A percentile compares a stretch with the other conserved stretches of the same genome.
Evolutionary conservation across 2,329 filamentous ascomycete genomes (phyloP).

Genomic region (Didymella sp.): DNA sequence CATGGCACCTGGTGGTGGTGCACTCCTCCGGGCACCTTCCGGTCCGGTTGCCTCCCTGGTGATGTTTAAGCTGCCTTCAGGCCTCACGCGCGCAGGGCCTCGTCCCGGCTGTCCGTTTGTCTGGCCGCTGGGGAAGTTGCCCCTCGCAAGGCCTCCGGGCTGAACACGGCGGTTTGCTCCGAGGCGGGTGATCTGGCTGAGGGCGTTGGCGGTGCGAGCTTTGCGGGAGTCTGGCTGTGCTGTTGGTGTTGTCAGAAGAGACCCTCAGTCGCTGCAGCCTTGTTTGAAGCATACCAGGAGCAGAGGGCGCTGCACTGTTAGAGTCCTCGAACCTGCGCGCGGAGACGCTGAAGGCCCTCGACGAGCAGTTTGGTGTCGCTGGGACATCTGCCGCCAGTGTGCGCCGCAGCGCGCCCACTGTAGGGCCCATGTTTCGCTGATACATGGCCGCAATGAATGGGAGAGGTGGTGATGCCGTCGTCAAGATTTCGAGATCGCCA

Average conservation of each 20-base stretch:
- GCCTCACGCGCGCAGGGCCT: slow-evolving; percentile 20
- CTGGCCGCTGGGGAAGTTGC: slow-evolving; percentile 33
- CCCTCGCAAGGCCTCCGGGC: slow-evolving; percentile 29
- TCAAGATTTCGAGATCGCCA: slow-evolving; percentile 39
- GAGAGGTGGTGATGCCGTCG: slow-evolving; percentile 16
- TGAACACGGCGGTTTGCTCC: slow-evolving; percentile 27
- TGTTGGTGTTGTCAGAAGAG: slow-evolving; percentile 20
- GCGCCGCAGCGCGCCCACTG: slow-evolving; percentile 41
- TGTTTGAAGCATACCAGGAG: slow-evolving; percentile 29
- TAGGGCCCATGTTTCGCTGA: slow-evolving; percentile 45
- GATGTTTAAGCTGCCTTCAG: slow-evolving; percentile 31
- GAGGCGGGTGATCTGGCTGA: slow-evolving; percentile 36
- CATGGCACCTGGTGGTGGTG: slow-evolving; percentile 37
- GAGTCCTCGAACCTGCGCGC: slow-evolving; percentile 36
- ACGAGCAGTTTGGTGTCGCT: slow-evolving; percentile 26
- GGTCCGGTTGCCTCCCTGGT: slow-evolving; percentile 17
- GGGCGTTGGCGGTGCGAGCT: slow-evolving; percentile 34
- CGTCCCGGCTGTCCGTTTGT: slow-evolving; percentile 11
- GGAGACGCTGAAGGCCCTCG: slow-evolving; percentile 38
- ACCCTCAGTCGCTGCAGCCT: neutral
- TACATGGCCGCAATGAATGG: slow-evolving; percentile 42
- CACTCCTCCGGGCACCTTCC: neutral
- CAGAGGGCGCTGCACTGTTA: slow-evolving; percentile 25
- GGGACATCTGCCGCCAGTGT: slow-evolving; percentile 30
- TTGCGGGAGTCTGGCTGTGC: slow-evolving; percentile 33